phyloP scores from a whole-genome alignment of 257 asterid species.

The Schizonepeta tenuifolia region DNA sequence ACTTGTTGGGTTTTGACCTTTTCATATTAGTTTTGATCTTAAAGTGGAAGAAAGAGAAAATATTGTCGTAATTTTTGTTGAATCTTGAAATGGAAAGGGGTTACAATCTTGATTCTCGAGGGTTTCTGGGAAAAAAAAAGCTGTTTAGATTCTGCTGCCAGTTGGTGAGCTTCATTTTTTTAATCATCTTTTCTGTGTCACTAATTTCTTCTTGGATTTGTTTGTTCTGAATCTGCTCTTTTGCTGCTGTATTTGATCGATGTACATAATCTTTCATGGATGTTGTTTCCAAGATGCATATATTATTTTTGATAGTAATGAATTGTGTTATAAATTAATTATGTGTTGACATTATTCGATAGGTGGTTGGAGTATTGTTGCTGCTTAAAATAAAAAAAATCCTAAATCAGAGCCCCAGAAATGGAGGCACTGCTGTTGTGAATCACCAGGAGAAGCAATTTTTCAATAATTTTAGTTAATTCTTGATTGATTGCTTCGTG shows the following conservation, averaged over 20 bases:
- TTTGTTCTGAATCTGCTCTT: conserved; percentile 25
- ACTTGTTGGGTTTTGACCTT: conserved; percentile 35
- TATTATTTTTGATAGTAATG: not conserved
- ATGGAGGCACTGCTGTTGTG: conserved; percentile 42
- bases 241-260: conserved; percentile 17
- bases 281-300: conserved; percentile 3
- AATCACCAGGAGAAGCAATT: conserved; percentile 30
- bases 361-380: conserved; percentile 11
- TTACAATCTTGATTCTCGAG: conserved; percentile 12
- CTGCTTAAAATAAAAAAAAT: conserved; percentile 7
- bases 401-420: conserved; percentile 32
- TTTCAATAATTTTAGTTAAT: conserved; percentile 22
- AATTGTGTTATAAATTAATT: not conserved
- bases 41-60: not conserved
- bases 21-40: conserved; percentile 22
- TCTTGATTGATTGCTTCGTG: conserved; percentile 36
- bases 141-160: conserved; percentile 39
- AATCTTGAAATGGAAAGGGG: conserved; percentile 7
- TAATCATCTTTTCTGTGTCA: not conserved
- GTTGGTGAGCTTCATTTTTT: conserved; percentile 26
- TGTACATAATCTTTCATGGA: not conserved
- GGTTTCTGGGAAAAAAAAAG: conserved; percentile 13
- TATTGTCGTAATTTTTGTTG: conserved; percentile 10
- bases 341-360: conserved; percentile 15
- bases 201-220: conserved; percentile 7